These are phyloP conservation scores for Nakaseomyces delphensis DNA, from an alignment of 1,139 yeast genomes.

Conservation along the genomic window DNA sequence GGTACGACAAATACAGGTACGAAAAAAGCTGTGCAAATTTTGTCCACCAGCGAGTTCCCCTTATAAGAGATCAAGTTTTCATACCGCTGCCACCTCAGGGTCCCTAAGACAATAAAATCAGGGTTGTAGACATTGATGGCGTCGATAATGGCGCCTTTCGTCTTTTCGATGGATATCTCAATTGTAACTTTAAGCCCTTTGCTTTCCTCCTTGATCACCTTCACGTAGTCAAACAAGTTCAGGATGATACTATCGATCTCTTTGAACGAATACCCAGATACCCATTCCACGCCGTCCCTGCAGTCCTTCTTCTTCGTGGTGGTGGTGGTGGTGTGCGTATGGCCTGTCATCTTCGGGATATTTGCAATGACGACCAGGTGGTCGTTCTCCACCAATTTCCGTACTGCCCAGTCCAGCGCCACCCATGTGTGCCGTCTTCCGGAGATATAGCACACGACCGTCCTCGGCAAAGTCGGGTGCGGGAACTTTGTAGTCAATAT, in stretches of 20 bases:
- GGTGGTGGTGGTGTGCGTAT: constrained; percentile 24
- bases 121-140: constrained; percentile 59
- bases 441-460: constrained; percentile 52
- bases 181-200: constrained; percentile 49
- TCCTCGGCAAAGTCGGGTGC: constrained; percentile 38
- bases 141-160: constrained; percentile 50
- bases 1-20: constrained; percentile 64
- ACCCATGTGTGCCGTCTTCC: constrained; percentile 76
- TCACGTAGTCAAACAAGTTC: constrained; percentile 41
- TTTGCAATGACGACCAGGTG: constrained; percentile 49
- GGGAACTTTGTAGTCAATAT: constrained; percentile 23
- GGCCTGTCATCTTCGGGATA: constrained; percentile 26
- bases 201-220: constrained; percentile 38
- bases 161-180: constrained; percentile 54
- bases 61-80: constrained; percentile 14
- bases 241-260: constrained; percentile 26
- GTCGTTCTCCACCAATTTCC: constrained; percentile 47
- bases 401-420: constrained; percentile 59
- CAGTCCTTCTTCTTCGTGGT: too few relatives aligned
- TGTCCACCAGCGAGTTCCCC: constrained; percentile 46
- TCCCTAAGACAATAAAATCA: constrained; percentile 37
- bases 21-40: constrained; percentile 53
- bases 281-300: constrained; percentile 20
- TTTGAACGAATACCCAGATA: constrained; percentile 25
- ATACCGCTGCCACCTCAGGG: constrained; percentile 17